Percentiles rank a stretch among this genome's conserved stretches.
Conservation (phyloP, 2,329 filamentous ascomycete species). For the Fusarium brachygibbosum region DNA sequence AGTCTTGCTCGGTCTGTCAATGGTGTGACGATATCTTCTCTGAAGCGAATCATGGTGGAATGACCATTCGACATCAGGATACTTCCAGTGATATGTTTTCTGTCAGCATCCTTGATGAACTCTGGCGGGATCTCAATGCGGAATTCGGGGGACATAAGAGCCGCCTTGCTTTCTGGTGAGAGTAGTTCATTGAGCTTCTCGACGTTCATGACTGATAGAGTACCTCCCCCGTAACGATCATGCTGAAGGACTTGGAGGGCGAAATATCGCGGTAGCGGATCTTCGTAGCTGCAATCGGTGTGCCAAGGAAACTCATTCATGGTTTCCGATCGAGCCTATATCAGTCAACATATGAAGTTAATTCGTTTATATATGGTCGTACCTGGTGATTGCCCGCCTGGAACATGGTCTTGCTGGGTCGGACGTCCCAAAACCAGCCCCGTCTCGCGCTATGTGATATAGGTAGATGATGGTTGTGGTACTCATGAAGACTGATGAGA, state of each 20-base stretch:
- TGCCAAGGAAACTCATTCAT: slow-evolving; percentile 61
- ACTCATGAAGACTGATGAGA: slow-evolving; percentile 51
- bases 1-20: slow-evolving; percentile 39
- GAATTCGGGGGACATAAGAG: slow-evolving; percentile 50
- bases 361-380: slow-evolving; percentile 42
- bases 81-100: slow-evolving; percentile 41
- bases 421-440: slow-evolving; percentile 62
- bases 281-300: slow-evolving; percentile 60
- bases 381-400: slow-evolving; percentile 53
- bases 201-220: slow-evolving; percentile 56
- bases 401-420: slow-evolving; percentile 49
- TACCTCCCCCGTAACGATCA: slow-evolving; percentile 58
- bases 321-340: slow-evolving; percentile 50
- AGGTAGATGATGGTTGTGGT: slow-evolving; percentile 55
- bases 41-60: slow-evolving; percentile 49
- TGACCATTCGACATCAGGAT: slow-evolving; percentile 31
- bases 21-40: slow-evolving; percentile 52
- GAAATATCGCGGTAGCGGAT: slow-evolving; percentile 55
- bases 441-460: slow-evolving; percentile 57
- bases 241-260: slow-evolving; percentile 59
- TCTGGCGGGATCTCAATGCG: slow-evolving; percentile 53
- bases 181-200: slow-evolving; percentile 48
- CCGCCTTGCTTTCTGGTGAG: slow-evolving; percentile 37
- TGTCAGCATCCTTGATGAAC: slow-evolving; percentile 51
- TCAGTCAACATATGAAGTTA: neutral